A percentile compares a stretch with the other conserved stretches of the same genome.
phyloP scores from a whole-genome alignment of 2,329 filamentous ascomycete genomes.

The Coniochaeta sp. region DNA sequence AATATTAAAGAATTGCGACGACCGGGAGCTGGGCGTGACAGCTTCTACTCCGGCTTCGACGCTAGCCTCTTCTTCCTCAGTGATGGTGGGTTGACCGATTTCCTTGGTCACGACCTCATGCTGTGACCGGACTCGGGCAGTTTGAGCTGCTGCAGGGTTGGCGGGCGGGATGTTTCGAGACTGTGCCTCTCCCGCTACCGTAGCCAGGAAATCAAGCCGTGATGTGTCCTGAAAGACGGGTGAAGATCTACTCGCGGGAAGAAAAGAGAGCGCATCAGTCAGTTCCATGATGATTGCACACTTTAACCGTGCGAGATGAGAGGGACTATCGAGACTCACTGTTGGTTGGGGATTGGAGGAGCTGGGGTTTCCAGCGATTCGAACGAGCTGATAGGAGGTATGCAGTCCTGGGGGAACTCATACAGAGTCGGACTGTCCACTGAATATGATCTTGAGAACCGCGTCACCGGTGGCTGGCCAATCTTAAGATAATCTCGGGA shows the following conservation, averaged over 20 bases:
- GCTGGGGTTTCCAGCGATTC: conserved; percentile 11
- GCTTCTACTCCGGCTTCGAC: conserved; percentile 22
- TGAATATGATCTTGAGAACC: conserved; percentile 47
- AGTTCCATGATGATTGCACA: conserved; percentile 10
- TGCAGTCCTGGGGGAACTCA: conserved; percentile 37
- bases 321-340: conserved; percentile 12
- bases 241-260: conserved; percentile 12
- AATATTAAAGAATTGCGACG: conserved; percentile 20
- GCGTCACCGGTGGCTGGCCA: conserved; percentile 35
- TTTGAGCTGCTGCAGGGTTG: conserved; percentile 36
- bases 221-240: conserved; percentile 12
- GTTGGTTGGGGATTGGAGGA: conserved; percentile 14
- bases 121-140: conserved; percentile 34
- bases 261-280: conserved; percentile 3
- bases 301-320: conserved; percentile 12
- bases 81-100: conserved; percentile 25
- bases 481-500: conserved; percentile 30
- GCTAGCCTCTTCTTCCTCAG: conserved; percentile 14
- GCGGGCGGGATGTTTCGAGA: conserved; percentile 30
- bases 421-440: conserved; percentile 56
- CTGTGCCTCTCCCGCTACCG: conserved; percentile 14
- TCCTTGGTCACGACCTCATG: conserved; percentile 35
- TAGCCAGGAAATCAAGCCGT: conserved; percentile 9
- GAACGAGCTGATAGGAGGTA: conserved; percentile 4
- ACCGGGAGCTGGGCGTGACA: neutral